Conservation (phyloP, 169 alveolate genomes). For the Babesia gibsoni region DNA sequence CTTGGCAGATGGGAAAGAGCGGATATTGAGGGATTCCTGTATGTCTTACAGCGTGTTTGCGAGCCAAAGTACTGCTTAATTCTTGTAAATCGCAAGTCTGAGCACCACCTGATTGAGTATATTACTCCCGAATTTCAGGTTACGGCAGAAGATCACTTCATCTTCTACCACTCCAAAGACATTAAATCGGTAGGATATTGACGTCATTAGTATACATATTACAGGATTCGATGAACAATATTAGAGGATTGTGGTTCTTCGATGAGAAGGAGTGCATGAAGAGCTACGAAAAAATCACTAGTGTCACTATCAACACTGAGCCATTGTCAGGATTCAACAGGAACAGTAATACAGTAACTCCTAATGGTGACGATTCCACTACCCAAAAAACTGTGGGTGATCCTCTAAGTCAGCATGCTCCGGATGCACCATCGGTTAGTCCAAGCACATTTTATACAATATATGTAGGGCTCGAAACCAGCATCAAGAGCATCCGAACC, state of each 20-base stretch:
- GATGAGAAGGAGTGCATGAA: constrained; percentile 51
- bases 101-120: constrained; percentile 67
- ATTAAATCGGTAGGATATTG: constrained; percentile 25
- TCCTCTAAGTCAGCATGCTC: too few species aligned
- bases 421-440: too few species aligned
- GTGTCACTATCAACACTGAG: constrained; percentile 9
- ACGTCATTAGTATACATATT: not conserved
- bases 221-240: constrained; percentile 20
- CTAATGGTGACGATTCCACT: too few species aligned
- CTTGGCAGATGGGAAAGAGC: constrained; percentile 64
- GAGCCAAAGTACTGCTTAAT: constrained; percentile 62
- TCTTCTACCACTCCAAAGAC: constrained; percentile 55
- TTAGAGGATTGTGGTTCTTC: constrained; percentile 52
- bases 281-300: constrained; percentile 24
- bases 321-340: constrained; percentile 25
- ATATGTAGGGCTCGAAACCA: too few species aligned
- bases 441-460: too few species aligned
- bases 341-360: not conserved
- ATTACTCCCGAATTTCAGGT: constrained; percentile 65
- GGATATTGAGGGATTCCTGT: constrained; percentile 72
- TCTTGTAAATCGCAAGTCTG: constrained; percentile 69
- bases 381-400: too few species aligned
- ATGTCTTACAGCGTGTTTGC: constrained; percentile 49
- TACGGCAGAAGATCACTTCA: constrained; percentile 62
- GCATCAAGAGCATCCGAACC: too few species aligned